Evolutionary conservation across 179 eudicot species (phyloP).

Genomic region (Silene vulgaris): DNA sequence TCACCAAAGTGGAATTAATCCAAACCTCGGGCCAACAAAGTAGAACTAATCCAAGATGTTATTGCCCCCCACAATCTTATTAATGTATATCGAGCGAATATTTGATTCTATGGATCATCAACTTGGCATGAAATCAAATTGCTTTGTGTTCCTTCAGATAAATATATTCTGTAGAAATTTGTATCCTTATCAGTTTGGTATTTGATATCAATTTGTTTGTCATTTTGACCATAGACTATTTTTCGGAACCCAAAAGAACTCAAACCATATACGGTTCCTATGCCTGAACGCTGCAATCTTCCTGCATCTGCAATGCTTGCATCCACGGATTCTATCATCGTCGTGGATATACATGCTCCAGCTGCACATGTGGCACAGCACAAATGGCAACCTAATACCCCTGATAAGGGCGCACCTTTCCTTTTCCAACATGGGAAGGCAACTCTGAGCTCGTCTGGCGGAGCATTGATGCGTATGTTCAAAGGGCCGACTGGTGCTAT

Average conservation of each 20-base stretch:
- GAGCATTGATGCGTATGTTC: conserved; percentile 90
- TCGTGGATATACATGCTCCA: conserved; percentile 82
- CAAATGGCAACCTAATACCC: conserved; percentile 99
- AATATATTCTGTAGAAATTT: neutral
- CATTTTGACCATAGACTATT: conserved; percentile 52
- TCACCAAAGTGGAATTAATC: neutral
- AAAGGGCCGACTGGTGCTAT: conserved; percentile 57
- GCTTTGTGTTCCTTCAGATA: neutral
- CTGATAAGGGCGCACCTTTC: conserved; percentile 93
- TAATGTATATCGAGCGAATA: neutral
- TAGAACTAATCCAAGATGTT: neutral
- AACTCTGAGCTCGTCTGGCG: conserved; percentile 50
- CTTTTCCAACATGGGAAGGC: conserved; percentile 88
- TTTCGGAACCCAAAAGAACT: conserved; percentile 86
- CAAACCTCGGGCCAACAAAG: neutral
- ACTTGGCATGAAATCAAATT: neutral
- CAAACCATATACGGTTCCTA: conserved; percentile 63
- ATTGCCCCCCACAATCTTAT: neutral
- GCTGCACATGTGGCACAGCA: conserved; percentile 90
- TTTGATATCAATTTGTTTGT: conserved; percentile 11
- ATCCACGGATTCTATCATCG: conserved; percentile 72
- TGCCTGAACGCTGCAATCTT: conserved; percentile 90
- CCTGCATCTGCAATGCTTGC: conserved; percentile 94
- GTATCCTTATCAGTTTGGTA: conserved; percentile 11
- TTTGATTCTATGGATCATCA: neutral